Percentiles rank a stretch among this genome's conserved stretches.
Evolutionary conservation across 2,329 filamentous ascomycete genomes (phyloP).

Genomic region (Ophiostoma ips): DNA sequence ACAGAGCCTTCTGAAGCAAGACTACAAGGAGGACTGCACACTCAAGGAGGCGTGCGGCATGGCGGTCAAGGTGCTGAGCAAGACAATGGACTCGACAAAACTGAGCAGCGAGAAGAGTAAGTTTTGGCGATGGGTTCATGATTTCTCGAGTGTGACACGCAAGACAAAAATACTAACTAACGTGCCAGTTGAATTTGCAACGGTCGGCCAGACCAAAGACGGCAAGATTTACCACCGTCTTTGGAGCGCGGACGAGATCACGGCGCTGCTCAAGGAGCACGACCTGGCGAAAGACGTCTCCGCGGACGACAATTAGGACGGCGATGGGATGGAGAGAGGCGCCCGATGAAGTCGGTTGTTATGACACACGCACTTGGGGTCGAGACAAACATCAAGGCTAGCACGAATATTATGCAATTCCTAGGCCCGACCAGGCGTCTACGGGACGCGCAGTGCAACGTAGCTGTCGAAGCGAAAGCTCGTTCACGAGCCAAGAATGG

Average conservation of each 20-base stretch:
- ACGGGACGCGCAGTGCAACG: no score
- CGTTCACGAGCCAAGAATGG: no score
- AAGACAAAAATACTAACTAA: neutral
- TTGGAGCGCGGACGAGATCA: slow-evolving; percentile 95
- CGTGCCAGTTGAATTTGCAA: slow-evolving; percentile 80
- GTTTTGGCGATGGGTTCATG: no score
- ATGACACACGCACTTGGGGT: no score
- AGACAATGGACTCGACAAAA: slow-evolving; percentile 99
- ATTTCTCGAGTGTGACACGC: neutral
- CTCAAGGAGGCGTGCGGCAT: slow-evolving; percentile 92
- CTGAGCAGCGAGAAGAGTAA: slow-evolving; percentile 97
- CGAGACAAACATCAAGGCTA: no score
- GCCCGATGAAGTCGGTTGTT: neutral
- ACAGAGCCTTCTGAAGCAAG: slow-evolving; percentile 93
- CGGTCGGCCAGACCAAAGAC: slow-evolving; percentile 85
- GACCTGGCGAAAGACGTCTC: slow-evolving; percentile 80
- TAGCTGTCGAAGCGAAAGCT: no score
- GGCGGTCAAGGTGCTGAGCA: slow-evolving; percentile 97
- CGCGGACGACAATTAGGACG: slow-evolving; percentile 45
- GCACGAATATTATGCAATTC: no score
- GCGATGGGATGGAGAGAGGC: neutral
- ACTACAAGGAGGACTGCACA: slow-evolving; percentile 97
- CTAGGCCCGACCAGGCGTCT: no score
- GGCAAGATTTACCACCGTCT: slow-evolving; percentile 97
- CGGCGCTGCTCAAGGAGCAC: slow-evolving; percentile 84